Percentiles rank a stretch among this genome's conserved stretches.
These are phyloP conservation scores for Xeromyces bisporus DNA, from an alignment of 495 filamentous ascomycete species.

Conservation along the genomic window DNA sequence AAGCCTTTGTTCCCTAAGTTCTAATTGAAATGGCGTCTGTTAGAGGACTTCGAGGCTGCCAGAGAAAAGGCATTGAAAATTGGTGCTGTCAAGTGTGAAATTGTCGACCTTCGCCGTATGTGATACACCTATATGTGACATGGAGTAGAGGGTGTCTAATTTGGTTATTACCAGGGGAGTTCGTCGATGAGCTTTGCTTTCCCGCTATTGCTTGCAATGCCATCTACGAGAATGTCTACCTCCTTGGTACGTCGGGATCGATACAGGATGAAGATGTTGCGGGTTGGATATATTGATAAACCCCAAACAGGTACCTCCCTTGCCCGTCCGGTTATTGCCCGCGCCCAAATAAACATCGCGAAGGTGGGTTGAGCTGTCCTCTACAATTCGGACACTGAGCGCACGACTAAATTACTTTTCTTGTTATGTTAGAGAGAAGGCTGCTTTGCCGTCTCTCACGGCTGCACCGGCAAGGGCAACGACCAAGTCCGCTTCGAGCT, in stretches of 20 bases:
- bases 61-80: conserved; percentile 41
- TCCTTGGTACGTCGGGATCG: conserved; percentile 37
- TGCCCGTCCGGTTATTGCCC: conserved; percentile 78
- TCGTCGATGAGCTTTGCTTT: conserved; percentile 77
- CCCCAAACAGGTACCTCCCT: conserved; percentile 52
- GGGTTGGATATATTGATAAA: neutral
- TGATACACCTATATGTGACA: no score
- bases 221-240: conserved; percentile 70
- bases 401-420: no score
- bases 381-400: conserved; percentile 2
- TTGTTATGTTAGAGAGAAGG: conserved; percentile 24
- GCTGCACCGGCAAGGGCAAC: conserved; percentile 77
- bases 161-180: conserved; percentile 35
- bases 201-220: conserved; percentile 72
- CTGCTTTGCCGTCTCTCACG: conserved; percentile 49
- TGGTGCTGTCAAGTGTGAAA: conserved; percentile 28
- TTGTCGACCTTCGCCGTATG: conserved; percentile 35
- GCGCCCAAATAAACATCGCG: conserved; percentile 61
- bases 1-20: conserved; percentile 1
- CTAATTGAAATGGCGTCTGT: conserved; percentile 3
- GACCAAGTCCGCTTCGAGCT: conserved; percentile 80
- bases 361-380: conserved; percentile 39
- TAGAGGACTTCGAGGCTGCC: conserved; percentile 48
- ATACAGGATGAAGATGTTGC: neutral
- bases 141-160: conserved; percentile 22